Evolutionary conservation across 2,329 filamentous ascomycete genomes (phyloP).

Genomic region (Ophiognomonia clavigignenti-juglandacearum): DNA sequence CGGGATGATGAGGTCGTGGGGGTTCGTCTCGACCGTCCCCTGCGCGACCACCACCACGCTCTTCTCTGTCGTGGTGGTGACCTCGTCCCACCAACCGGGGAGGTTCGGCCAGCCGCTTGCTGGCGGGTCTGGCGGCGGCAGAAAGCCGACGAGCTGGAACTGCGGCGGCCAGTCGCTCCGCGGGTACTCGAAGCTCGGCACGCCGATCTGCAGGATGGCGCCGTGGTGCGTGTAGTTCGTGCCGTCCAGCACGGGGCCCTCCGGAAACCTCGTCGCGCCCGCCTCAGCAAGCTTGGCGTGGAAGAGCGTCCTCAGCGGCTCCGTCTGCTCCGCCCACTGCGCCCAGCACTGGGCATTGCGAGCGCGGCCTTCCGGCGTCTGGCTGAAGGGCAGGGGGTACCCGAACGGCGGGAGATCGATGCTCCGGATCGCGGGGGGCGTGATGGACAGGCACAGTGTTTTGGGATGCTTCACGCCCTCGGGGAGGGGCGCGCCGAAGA

Average conservation of each 20-base stretch:
- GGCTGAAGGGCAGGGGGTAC: constrained; percentile 26
- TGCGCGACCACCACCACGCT: constrained; percentile 34
- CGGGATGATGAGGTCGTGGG: constrained; percentile 32
- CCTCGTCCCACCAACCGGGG: constrained; percentile 29
- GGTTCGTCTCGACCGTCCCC: constrained; percentile 34
- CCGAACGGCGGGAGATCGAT: constrained; percentile 30
- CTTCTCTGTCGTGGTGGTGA: constrained; percentile 21
- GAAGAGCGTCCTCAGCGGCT: constrained; percentile 23
- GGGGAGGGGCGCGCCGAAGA: constrained; percentile 25
- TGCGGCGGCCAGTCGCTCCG: constrained; percentile 30
- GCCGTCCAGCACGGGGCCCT: constrained; percentile 26
- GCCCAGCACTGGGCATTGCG: constrained; percentile 26
- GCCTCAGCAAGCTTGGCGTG: constrained; percentile 24
- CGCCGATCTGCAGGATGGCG: constrained; percentile 31
- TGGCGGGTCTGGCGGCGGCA: constrained; percentile 19
- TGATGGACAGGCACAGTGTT: constrained; percentile 31
- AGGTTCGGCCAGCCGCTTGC: constrained; percentile 17
- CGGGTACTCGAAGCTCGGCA: constrained; percentile 33
- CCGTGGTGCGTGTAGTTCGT: constrained; percentile 31
- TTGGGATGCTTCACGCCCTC: constrained; percentile 18
- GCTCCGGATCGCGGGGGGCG: constrained; percentile 30
- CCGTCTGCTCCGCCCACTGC: constrained; percentile 22
- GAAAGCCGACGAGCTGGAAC: constrained; percentile 31
- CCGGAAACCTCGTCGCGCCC: constrained; percentile 20
- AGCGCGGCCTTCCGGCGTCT: constrained; percentile 21